Conservation (phyloP, 805 yeast genomes). For the Ogataea trehaloabstinens region DNA sequence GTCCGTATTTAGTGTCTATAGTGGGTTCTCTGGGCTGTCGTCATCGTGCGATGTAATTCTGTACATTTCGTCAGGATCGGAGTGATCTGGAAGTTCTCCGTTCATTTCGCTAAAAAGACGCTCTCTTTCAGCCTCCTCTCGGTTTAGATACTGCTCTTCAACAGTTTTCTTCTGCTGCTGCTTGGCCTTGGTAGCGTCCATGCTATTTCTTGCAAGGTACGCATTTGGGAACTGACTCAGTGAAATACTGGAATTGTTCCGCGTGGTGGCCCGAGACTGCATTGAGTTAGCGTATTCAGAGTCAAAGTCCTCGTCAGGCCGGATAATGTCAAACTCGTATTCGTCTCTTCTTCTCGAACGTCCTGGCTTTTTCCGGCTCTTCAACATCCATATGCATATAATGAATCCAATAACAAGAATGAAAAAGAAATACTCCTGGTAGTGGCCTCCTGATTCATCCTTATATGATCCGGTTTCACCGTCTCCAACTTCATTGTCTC, state of each 20-base stretch:
- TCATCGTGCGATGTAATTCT: conserved; percentile 21
- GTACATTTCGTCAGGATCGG: conserved; percentile 22
- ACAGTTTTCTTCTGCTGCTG: not conserved
- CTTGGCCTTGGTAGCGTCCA: conserved; percentile 21
- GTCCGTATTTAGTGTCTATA: no score
- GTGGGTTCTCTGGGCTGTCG: no score
- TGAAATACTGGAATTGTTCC: conserved; percentile 12
- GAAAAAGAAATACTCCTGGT: conserved; percentile 60
- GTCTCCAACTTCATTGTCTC: conserved; percentile 19
- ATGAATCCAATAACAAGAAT: conserved; percentile 59
- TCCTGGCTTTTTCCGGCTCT: conserved; percentile 36
- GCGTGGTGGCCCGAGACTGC: conserved; percentile 12
- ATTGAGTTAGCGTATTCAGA: conserved; percentile 15
- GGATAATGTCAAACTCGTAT: conserved; percentile 75
- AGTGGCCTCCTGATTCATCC: conserved; percentile 35
- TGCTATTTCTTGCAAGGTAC: conserved; percentile 22
- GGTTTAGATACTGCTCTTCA: conserved; percentile 15
- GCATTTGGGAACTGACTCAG: conserved; percentile 13
- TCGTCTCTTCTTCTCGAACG: conserved; percentile 60
- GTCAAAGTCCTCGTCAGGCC: conserved; percentile 35
- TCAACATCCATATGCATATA: conserved; percentile 41
- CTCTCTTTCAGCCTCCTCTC: conserved; percentile 38
- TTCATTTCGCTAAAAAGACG: conserved; percentile 40
- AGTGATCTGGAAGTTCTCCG: conserved; percentile 33
- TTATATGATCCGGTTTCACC: conserved; percentile 20